These are phyloP conservation scores for Pseudomassariella vexata DNA, from an alignment of 2,329 filamentous ascomycete species.

Conservation along the genomic window DNA sequence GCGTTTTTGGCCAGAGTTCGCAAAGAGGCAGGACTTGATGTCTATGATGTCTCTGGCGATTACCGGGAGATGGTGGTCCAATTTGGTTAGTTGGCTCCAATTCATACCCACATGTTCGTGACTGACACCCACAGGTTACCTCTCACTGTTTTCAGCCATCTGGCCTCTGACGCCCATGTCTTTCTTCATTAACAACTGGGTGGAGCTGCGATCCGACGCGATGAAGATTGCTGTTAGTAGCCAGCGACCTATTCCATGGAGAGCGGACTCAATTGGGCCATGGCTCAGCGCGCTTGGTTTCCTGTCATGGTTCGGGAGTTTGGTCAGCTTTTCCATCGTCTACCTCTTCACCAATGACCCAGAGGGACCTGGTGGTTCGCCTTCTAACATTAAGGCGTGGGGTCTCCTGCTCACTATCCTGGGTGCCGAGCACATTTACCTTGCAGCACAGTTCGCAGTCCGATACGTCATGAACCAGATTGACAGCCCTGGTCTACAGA, in stretches of 20 bases:
- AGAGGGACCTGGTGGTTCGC: slow-evolving; percentile 59
- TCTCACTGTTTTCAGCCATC: slow-evolving; percentile 84
- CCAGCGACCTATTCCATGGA: slow-evolving; percentile 82
- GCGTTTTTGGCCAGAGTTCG: slow-evolving; percentile 77
- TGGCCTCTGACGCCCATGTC: slow-evolving; percentile 91
- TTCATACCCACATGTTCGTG: slow-evolving; percentile 11
- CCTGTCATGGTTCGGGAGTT: slow-evolving; percentile 86
- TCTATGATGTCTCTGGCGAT: slow-evolving; percentile 86
- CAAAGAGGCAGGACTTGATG: slow-evolving; percentile 72
- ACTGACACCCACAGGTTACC: slow-evolving; percentile 55
- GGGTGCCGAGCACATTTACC: slow-evolving; percentile 82
- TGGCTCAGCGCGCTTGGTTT: slow-evolving; percentile 84
- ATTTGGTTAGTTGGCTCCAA: slow-evolving; percentile 45
- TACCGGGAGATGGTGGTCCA: slow-evolving; percentile 92
- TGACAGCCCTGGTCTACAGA: slow-evolving; percentile 80
- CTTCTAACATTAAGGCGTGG: slow-evolving; percentile 70
- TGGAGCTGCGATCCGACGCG: slow-evolving; percentile 88
- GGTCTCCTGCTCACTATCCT: slow-evolving; percentile 77
- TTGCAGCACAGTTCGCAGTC: slow-evolving; percentile 69
- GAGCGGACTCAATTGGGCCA: slow-evolving; percentile 89
- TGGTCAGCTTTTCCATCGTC: slow-evolving; percentile 82
- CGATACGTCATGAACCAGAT: slow-evolving; percentile 70
- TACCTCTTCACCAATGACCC: slow-evolving; percentile 77
- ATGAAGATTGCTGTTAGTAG: slow-evolving; percentile 90
- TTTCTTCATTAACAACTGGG: slow-evolving; percentile 93